Evolutionary conservation across 2,329 filamentous ascomycete species (phyloP), one percentile per base, ranked within the genome.

Genomic region (Mycosphaerella arachidis): DNA sequence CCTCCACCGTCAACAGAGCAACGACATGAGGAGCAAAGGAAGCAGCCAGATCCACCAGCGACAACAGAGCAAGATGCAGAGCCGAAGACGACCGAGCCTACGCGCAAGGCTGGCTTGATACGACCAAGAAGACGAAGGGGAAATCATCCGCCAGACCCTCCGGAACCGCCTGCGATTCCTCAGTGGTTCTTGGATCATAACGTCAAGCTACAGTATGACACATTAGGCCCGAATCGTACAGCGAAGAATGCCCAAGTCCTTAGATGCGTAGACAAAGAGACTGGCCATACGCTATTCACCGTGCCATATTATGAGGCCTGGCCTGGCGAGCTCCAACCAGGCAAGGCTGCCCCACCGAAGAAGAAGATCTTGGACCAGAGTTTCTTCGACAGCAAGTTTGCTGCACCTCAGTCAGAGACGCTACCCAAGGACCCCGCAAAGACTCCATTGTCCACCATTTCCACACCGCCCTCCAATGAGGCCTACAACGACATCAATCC

Each of bases 101-200:
- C 55, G 50, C 27, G 48, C 40, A 56, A 56, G 35, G 7, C 29
- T 33, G 40, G 24, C 7, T 10, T 48, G 35, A 20, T 8, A 16
- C 50, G 45, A 35, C 43, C 54, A 12, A 48, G 54, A 35, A 48
- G 54, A 10, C 29, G 40, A 45, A 24, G 20, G 48, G 35, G 56
- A 7, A 52, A 30, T 35, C 45, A 53, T 48, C 7, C 33, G 24
- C 10, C 18, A 30, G 40, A 59, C 40, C 45, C 43, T 16, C 70
- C 70, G 1, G 68, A 63, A 51, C 70, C 72, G 3, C 71, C 72
- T 18, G 70, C 71, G 7, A 62, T 75, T n/a, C 73, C 73, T 12
- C 68, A 72, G 6, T 75, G 73, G 73, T 75, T 75, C 56, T 54
- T 75, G 50, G 66, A 67, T 27, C 65, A 73, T 54, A 75, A 75